Evolutionary conservation across 257 asterid genomes (phyloP).

Genomic region (Forsythia viridissima): DNA sequence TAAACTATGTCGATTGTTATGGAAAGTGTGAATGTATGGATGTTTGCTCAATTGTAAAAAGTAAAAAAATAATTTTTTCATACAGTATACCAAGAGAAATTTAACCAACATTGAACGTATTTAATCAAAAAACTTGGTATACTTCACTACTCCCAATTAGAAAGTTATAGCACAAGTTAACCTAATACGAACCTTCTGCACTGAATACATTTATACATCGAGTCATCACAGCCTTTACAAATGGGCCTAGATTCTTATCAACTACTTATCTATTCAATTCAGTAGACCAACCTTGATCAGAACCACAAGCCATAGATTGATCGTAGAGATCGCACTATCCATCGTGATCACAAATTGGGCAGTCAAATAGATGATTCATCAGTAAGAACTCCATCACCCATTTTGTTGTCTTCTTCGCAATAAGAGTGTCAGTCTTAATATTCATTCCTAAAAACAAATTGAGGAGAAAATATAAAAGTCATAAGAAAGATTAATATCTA

Average conservation of each 20-base stretch:
- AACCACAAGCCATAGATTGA: slow-evolving; percentile 73
- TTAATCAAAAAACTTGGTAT: neutral
- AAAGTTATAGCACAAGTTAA: slow-evolving; percentile 1
- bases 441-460: slow-evolving; percentile 71
- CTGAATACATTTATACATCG: slow-evolving; percentile 62
- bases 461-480: slow-evolving; percentile 10
- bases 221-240: slow-evolving; percentile 97
- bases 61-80: too few species aligned
- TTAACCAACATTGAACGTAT: too few species aligned
- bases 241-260: slow-evolving; percentile 92
- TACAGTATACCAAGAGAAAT: too few species aligned
- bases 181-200: slow-evolving; percentile 63
- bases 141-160: neutral
- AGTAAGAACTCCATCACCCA: slow-evolving; percentile 95
- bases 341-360: slow-evolving; percentile 99
- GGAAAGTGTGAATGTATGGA: too few species aligned
- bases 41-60: too few species aligned
- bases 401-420: slow-evolving; percentile 96
- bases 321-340: slow-evolving; percentile 99
- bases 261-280: slow-evolving; percentile 91
- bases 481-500: neutral
- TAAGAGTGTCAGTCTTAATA: slow-evolving; percentile 86
- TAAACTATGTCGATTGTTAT: too few species aligned
- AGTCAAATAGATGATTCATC: slow-evolving; percentile 94
- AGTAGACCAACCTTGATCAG: slow-evolving; percentile 93